Percentiles rank a stretch among this genome's conserved stretches.
phyloP scores from a whole-genome alignment of 305 asterid genomes.

The Fraxinus floribunda region DNA sequence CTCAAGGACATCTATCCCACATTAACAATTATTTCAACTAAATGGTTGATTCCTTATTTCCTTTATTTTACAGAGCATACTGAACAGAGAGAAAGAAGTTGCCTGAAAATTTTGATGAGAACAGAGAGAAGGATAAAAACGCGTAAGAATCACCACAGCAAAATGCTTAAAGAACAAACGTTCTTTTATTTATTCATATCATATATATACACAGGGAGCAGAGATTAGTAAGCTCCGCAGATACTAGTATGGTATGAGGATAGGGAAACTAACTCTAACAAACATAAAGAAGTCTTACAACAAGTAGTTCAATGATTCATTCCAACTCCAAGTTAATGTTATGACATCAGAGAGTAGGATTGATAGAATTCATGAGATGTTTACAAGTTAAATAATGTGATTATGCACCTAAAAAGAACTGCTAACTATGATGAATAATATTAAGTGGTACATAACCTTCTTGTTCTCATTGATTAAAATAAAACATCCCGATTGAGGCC shows the following conservation, averaged over 20 bases:
- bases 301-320: background rate
- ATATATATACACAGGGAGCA: background rate
- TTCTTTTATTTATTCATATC: background rate
- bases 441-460: background rate
- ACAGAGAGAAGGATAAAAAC: background rate
- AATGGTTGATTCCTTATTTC: background rate
- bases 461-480: background rate
- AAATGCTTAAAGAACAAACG: background rate
- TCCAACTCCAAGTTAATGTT: background rate
- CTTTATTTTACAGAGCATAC: background rate
- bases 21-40: background rate
- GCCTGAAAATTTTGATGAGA: background rate
- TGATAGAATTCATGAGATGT: background rate
- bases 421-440: background rate
- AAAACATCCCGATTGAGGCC: background rate
- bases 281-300: background rate
- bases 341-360: background rate
- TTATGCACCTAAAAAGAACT: background rate
- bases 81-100: background rate
- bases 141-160: background rate
- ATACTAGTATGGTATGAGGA: background rate
- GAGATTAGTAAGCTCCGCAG: background rate
- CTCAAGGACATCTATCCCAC: background rate
- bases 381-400: background rate
- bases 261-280: background rate